A percentile compares a stretch with the other conserved stretches of the same genome.
Evolutionary conservation across 352 stramenopile genomes (phyloP).

Genomic region (Globisporangium takayamanum): DNA sequence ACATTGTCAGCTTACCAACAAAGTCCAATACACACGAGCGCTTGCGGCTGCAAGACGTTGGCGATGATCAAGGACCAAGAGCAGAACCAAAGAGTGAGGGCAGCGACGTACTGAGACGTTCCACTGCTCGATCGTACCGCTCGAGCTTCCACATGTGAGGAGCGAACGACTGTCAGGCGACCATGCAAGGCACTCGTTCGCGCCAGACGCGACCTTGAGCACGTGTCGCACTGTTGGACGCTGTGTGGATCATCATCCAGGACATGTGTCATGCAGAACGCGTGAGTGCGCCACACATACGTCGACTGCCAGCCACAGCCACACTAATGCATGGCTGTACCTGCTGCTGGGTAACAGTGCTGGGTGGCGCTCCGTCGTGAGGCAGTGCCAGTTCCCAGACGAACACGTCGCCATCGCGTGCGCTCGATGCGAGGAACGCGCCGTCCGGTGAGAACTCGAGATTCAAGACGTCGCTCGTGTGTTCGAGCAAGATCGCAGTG

Average conservation of each 20-base stretch:
- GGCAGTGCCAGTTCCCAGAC: conserved; percentile 48
- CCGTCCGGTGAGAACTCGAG: conserved; percentile 79
- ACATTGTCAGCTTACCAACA: neutral
- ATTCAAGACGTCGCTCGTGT: conserved; percentile 57
- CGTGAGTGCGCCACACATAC: neutral
- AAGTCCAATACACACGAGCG: neutral
- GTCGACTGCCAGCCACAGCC: neutral
- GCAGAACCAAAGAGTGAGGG: neutral
- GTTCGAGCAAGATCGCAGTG: conserved; percentile 32
- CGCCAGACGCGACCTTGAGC: conserved; percentile 38
- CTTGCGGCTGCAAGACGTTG: too few species aligned
- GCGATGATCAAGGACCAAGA: too few species aligned
- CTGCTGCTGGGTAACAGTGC: neutral
- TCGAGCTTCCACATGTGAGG: conserved; percentile 48
- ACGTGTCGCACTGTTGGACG: conserved; percentile 26
- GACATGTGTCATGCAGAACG: neutral
- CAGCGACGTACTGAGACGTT: conserved; percentile 30
- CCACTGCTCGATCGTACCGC: conserved; percentile 61
- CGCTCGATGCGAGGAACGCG: conserved; percentile 65
- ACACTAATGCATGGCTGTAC: neutral
- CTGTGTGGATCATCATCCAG: conserved; percentile 3
- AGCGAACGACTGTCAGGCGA: conserved; percentile 52
- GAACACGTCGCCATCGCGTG: conserved; percentile 70
- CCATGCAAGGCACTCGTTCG: conserved; percentile 57
- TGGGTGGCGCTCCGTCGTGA: neutral